Evolutionary conservation across 257 asterid species (phyloP).

Genomic region (Eustoma russellianum): DNA sequence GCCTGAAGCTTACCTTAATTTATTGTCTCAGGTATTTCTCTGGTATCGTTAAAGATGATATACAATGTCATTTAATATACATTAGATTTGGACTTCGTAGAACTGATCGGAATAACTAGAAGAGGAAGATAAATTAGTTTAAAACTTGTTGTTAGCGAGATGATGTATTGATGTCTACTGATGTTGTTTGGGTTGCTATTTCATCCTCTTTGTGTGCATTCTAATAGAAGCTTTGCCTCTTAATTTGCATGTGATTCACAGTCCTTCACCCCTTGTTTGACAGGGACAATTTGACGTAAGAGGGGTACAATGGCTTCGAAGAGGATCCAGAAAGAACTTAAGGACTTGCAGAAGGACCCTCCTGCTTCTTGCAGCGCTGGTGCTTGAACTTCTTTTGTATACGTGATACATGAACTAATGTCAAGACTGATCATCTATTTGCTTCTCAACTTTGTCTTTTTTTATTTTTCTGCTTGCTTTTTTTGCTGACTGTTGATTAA

Average conservation of each 20-base stretch:
- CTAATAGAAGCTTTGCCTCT: background rate
- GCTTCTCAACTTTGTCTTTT: background rate
- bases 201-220: background rate
- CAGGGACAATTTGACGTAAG: slow-evolving; percentile 4
- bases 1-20: too few species aligned
- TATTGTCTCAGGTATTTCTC: background rate
- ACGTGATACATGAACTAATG: background rate
- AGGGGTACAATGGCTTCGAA: slow-evolving; percentile 21
- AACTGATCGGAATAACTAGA: background rate
- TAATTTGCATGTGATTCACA: background rate
- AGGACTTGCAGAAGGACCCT: slow-evolving; percentile 30
- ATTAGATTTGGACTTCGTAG: background rate
- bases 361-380: slow-evolving; percentile 35
- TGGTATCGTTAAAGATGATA: slow-evolving; percentile 1
- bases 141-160: background rate
- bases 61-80: background rate
- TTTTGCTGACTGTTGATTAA: background rate
- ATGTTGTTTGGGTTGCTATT: background rate
- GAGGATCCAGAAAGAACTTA: slow-evolving; percentile 28
- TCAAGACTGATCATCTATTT: background rate
- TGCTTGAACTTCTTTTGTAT: background rate
- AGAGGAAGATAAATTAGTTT: background rate
- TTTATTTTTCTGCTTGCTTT: background rate
- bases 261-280: background rate
- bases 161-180: background rate